These are phyloP conservation scores for Ogataea dorogensis DNA, from an alignment of 805 yeast genomes.

Conservation along the genomic window DNA sequence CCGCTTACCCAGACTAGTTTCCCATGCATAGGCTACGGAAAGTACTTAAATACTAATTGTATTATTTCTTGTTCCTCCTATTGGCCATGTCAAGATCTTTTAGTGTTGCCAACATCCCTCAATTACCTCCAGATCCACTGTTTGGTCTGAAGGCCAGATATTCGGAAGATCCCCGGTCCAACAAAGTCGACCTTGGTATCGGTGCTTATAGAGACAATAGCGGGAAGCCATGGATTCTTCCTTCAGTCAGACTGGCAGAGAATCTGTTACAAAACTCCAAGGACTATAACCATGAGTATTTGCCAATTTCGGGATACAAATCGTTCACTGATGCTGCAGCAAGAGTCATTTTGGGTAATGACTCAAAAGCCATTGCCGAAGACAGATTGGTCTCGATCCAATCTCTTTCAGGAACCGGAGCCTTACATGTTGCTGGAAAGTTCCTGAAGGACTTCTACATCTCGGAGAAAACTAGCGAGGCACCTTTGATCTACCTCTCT, in stretches of 20 bases:
- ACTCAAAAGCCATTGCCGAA: conserved; percentile 51
- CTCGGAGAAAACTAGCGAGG: conserved; percentile 22
- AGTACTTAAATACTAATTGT: conserved; percentile 1
- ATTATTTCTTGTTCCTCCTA: neutral
- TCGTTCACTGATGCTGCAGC: conserved; percentile 70
- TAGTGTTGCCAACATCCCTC: conserved; percentile 42
- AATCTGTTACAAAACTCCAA: conserved; percentile 54
- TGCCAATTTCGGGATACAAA: conserved; percentile 76
- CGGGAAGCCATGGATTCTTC: conserved; percentile 90
- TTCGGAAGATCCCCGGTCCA: conserved; percentile 51
- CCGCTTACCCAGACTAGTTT: conserved; percentile 6
- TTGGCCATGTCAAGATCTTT: conserved; percentile 27
- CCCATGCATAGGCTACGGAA: conserved; percentile 6
- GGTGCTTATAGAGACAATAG: conserved; percentile 92
- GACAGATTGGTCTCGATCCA: conserved; percentile 62
- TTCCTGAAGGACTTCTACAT: conserved; percentile 54
- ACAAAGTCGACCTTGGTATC: conserved; percentile 82
- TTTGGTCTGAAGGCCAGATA: conserved; percentile 76
- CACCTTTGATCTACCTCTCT: conserved; percentile 62
- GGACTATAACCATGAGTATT: conserved; percentile 79
- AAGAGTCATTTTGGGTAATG: conserved; percentile 64
- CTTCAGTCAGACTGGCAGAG: conserved; percentile 75
- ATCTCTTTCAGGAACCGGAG: conserved; percentile 86
- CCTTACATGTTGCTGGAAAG: conserved; percentile 82
- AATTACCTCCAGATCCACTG: conserved; percentile 82